Conservation (phyloP, 2,329 filamentous ascomycete genomes). For the Fusarium veterinarium region DNA sequence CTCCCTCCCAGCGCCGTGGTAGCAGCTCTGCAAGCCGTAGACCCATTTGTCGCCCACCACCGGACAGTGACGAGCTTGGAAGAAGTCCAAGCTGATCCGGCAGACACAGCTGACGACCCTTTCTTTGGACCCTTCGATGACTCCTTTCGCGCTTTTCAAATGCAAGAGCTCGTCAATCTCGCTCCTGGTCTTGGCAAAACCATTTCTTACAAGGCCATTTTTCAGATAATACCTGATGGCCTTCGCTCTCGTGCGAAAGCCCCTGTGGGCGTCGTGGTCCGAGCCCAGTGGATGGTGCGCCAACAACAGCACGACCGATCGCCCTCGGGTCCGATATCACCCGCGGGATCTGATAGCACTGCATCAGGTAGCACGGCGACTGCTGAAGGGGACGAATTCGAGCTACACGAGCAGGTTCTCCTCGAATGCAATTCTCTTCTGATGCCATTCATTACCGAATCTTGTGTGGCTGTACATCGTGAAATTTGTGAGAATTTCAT, state of each 20-base stretch:
- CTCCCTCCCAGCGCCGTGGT: constrained; percentile 54
- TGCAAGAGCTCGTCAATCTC: constrained; percentile 50
- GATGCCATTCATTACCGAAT: constrained; percentile 51
- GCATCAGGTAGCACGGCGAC: constrained; percentile 42
- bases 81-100: constrained; percentile 48
- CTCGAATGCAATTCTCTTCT: constrained; percentile 51
- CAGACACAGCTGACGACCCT: constrained; percentile 52
- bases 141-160: constrained; percentile 50
- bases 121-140: constrained; percentile 56
- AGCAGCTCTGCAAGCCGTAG: constrained; percentile 53
- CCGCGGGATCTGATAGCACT: constrained; percentile 44
- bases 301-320: constrained; percentile 31
- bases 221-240: constrained; percentile 56
- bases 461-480: constrained; percentile 46
- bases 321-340: constrained; percentile 32
- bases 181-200: constrained; percentile 56
- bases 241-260: constrained; percentile 58
- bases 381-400: constrained; percentile 47
- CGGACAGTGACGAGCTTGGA: constrained; percentile 52
- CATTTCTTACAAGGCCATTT: constrained; percentile 56
- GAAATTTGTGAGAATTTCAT: constrained; percentile 49
- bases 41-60: constrained; percentile 57
- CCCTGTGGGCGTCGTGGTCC: constrained; percentile 56
- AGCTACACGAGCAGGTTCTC: constrained; percentile 48
- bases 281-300: constrained; percentile 52